These are phyloP conservation scores for Scutellaria baicalensis DNA, from an alignment of 257 asterid genomes.

Conservation along the genomic window DNA sequence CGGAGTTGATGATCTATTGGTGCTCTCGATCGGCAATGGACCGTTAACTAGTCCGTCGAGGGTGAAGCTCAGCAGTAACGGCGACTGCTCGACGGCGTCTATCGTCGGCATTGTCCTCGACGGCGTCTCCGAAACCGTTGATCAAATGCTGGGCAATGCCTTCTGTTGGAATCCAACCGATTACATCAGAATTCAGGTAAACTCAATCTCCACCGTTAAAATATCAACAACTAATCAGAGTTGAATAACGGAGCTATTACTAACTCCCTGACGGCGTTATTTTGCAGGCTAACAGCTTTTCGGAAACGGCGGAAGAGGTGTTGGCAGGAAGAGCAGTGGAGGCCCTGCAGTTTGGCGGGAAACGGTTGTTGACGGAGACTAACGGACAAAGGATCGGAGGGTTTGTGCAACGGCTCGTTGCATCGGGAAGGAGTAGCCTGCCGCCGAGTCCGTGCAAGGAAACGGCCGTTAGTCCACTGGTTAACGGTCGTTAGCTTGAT, in stretches of 20 bases:
- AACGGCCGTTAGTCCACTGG: conserved; percentile 68
- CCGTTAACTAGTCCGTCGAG: conserved; percentile 30
- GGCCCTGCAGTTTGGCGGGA: conserved; percentile 86
- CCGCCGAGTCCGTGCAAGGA: conserved; percentile 99
- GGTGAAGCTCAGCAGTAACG: conserved; percentile 36
- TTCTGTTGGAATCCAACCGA: conserved; percentile 81
- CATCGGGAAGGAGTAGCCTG: conserved; percentile 60
- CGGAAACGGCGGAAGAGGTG: conserved; percentile 30
- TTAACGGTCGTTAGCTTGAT: conserved; percentile 65
- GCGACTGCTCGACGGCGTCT: conserved; percentile 53
- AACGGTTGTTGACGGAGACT: conserved; percentile 77
- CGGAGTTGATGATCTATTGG: conserved; percentile 74
- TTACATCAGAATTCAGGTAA: conserved; percentile 90
- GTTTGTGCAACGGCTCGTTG: conserved; percentile 81
- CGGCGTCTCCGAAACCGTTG: conserved; percentile 91
- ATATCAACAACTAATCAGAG: background rate
- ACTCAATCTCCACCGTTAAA: background rate
- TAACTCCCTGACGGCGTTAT: conserved; percentile 11
- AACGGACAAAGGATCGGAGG: conserved; percentile 65
- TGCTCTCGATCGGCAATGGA: conserved; percentile 83
- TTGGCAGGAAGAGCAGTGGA: conserved; percentile 68
- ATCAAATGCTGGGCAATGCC: conserved; percentile 87
- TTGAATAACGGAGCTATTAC: background rate
- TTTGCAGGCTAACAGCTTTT: conserved; percentile 58
- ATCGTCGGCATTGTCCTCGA: conserved; percentile 67